A percentile compares a stretch with the other conserved stretches of the same genome.
Conservation (phyloP, 2,329 filamentous ascomycete genomes). For the Cordyceps cicadae region DNA sequence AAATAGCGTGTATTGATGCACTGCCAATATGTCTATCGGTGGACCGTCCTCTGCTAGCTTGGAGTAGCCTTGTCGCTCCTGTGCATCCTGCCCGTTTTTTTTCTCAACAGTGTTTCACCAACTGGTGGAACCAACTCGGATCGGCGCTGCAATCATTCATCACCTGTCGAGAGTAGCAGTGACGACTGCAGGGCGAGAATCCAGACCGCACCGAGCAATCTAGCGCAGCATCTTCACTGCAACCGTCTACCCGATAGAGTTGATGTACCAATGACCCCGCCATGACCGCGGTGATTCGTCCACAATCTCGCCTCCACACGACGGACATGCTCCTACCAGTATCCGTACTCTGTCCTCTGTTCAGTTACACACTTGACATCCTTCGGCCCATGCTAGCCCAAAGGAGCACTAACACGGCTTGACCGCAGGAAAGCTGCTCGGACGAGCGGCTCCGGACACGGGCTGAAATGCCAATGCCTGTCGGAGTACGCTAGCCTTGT, state of each 20-base stretch:
- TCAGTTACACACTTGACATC: neutral
- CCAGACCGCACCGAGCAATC: neutral
- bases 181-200: neutral
- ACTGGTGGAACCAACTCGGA: neutral
- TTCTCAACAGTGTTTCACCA: conserved; percentile 3
- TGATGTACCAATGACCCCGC: neutral
- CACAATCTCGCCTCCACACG: neutral
- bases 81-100: no score
- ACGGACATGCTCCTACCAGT: neutral
- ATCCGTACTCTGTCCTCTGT: neutral
- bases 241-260: conserved; percentile 8
- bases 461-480: conserved; percentile 1
- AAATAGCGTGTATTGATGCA: neutral
- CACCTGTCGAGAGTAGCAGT: neutral
- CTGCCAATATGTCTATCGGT: neutral
- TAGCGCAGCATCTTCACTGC: neutral
- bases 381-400: conserved; percentile 9
- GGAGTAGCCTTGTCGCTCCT: conserved; percentile 1
- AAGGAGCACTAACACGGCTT: conserved; percentile 10
- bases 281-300: neutral
- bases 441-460: neutral
- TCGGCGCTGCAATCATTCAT: conserved; percentile 2
- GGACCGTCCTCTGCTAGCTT: neutral
- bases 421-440: neutral
- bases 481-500: neutral